Evolutionary conservation across 1,284 basidiomycete genomes (phyloP).

Genomic region (Mycena citricolor): DNA sequence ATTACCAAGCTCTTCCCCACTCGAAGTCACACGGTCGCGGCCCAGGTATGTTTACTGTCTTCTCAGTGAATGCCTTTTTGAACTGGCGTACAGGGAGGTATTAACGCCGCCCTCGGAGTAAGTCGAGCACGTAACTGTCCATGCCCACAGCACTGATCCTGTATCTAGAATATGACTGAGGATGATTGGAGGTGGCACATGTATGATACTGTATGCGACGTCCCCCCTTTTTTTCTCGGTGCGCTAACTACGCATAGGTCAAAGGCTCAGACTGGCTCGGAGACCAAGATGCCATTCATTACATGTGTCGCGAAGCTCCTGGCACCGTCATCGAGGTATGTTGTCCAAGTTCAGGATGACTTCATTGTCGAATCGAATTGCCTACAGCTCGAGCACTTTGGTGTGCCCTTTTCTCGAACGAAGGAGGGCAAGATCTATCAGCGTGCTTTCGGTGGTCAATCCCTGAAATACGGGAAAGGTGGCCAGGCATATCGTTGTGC

Average conservation of each 20-base stretch:
- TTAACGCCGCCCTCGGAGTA: constrained; percentile 97
- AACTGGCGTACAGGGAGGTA: constrained; percentile 82
- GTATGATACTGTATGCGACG: constrained; percentile 86
- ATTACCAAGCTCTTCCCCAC: constrained; percentile 99
- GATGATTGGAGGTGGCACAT: constrained; percentile 99
- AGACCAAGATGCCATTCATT: constrained; percentile 99
- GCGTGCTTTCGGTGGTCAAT: constrained; percentile 99
- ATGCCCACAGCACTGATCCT: constrained; percentile 14
- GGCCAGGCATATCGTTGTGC: constrained; percentile 99
- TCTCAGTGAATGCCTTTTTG: too few species aligned
- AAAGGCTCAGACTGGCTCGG: constrained; percentile 99
- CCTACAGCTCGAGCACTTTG: constrained; percentile 92
- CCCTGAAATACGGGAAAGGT: constrained; percentile 95
- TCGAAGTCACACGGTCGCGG: constrained; percentile 97
- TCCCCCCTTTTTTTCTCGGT: constrained; percentile 12
- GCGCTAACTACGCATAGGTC: constrained; percentile 50
- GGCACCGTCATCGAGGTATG: constrained; percentile 87
- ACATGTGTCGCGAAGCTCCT: constrained; percentile 98
- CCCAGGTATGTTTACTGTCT: constrained; percentile 64
- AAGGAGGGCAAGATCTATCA: constrained; percentile 99
- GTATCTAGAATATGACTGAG: constrained; percentile 94
- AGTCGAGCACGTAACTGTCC: constrained; percentile 33
- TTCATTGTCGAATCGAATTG: constrained; percentile 19
- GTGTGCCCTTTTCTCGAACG: constrained; percentile 98
- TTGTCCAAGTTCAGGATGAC: constrained; percentile 3